A percentile compares a stretch with the other conserved stretches of the same genome.
Evolutionary conservation across 2,329 filamentous ascomycete species (phyloP).

Genomic region (Apiospora aurea): DNA sequence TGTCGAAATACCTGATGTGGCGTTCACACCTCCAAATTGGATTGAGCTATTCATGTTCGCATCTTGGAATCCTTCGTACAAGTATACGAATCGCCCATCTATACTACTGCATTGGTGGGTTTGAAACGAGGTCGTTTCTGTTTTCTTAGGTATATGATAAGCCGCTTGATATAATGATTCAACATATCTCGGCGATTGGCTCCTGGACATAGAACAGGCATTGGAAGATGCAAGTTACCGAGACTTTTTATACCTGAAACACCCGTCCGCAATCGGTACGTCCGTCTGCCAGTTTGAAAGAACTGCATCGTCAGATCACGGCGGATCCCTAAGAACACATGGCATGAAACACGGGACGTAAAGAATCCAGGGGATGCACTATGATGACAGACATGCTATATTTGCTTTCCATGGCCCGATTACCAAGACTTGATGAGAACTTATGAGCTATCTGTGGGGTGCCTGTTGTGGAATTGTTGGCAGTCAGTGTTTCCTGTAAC

Average conservation of each 20-base stretch:
- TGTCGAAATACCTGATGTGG: background rate
- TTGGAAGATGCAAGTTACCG: background rate
- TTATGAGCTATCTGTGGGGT: background rate
- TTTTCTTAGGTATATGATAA: background rate
- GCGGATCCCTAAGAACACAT: background rate
- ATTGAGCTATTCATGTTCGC: background rate
- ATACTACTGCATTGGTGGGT: background rate
- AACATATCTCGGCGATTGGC: background rate
- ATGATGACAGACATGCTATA: background rate
- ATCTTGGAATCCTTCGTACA: background rate
- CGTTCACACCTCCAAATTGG: background rate
- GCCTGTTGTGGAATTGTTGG: background rate
- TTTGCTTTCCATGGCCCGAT: background rate
- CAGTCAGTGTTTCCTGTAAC: background rate
- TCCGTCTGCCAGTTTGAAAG: background rate
- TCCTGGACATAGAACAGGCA: background rate
- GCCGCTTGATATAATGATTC: background rate
- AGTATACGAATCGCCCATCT: background rate
- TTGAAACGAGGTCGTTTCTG: background rate
- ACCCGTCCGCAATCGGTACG: background rate
- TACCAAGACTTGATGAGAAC: background rate
- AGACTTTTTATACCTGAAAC: constrained; percentile 3
- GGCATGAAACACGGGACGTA: constrained; percentile 4
- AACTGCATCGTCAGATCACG: background rate
- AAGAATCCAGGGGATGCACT: constrained; percentile 2